Conservation (phyloP, 495 filamentous ascomycete genomes). For the Xylaria intraflava region DNA sequence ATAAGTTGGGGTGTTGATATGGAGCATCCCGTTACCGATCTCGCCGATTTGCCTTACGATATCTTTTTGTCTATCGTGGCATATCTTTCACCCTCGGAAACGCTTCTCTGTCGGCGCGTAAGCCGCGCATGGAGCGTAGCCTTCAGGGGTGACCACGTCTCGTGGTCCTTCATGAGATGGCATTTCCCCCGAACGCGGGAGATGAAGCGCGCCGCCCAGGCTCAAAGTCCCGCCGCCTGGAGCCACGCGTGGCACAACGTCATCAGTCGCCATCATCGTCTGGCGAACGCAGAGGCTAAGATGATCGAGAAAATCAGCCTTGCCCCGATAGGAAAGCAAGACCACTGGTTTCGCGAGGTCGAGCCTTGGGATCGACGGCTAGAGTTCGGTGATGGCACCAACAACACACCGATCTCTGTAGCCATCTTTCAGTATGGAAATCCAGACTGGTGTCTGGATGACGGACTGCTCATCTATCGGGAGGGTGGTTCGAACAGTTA, state of each 20-base stretch:
- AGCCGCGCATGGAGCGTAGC: constrained; percentile 47
- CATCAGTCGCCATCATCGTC: constrained; percentile 50
- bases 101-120: constrained; percentile 51
- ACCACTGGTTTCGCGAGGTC: constrained; percentile 32
- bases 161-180: constrained; percentile 42
- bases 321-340: constrained; percentile 18
- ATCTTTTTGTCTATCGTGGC: constrained; percentile 46
- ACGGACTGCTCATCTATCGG: constrained; percentile 54
- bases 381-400: constrained; percentile 28
- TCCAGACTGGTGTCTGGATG: constrained; percentile 49
- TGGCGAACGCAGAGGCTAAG: constrained; percentile 44
- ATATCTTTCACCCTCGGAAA: constrained; percentile 46
- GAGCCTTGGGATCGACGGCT: constrained; percentile 53
- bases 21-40: constrained; percentile 20
- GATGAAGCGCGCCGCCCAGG: constrained; percentile 27
- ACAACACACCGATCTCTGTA: constrained; percentile 13
- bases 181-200: constrained; percentile 53
- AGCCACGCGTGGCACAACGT: constrained; percentile 46
- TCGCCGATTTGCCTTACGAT: constrained; percentile 49
- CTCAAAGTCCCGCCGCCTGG: constrained; percentile 27
- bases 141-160: constrained; percentile 44
- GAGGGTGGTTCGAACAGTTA: constrained; percentile 32
- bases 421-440: constrained; percentile 46
- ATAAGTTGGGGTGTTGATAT: background rate
- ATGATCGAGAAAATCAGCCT: constrained; percentile 42